These are phyloP conservation scores for Geotrichum ghanense DNA, from an alignment of 805 yeast species.

Conservation along the genomic window DNA sequence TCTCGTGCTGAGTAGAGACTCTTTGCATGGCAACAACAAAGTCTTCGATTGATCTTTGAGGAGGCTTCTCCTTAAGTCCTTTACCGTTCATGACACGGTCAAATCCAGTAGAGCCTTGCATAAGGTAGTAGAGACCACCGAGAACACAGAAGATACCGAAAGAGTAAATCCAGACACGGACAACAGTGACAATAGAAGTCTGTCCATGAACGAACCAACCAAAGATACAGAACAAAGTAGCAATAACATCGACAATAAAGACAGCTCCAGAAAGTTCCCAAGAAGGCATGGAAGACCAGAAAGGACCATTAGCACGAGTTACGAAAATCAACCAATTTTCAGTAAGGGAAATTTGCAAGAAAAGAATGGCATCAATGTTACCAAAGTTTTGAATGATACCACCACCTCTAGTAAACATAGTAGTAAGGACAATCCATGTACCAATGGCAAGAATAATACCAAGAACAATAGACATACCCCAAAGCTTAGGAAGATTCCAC, in stretches of 20 bases:
- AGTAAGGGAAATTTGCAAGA: constrained; percentile 88
- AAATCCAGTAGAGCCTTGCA: constrained; percentile 46
- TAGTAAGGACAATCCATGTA: constrained; percentile 90
- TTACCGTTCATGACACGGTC: constrained; percentile 49
- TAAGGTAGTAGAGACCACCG: constrained; percentile 93
- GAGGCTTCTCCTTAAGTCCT: constrained; percentile 28
- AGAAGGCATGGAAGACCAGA: constrained; percentile 94
- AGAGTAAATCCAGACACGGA: constrained; percentile 90
- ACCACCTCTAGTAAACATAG: constrained; percentile 91
- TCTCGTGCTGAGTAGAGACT: constrained; percentile 56
- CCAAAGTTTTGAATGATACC: constrained; percentile 88
- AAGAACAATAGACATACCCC: constrained; percentile 70
- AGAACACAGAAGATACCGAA: constrained; percentile 93
- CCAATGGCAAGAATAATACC: constrained; percentile 62
- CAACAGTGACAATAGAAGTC: constrained; percentile 92
- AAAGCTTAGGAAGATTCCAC: constrained; percentile 90
- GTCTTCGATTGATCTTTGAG: constrained; percentile 46
- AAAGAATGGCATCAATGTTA: constrained; percentile 83
- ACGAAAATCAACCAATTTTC: constrained; percentile 96
- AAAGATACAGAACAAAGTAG: constrained; percentile 85
- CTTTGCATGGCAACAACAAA: constrained; percentile 54
- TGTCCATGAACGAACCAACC: constrained; percentile 98
- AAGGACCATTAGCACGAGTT: constrained; percentile 95
- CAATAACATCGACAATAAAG: constrained; percentile 76
- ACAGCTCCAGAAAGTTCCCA: constrained; percentile 97